phyloP scores from a whole-genome alignment of 1,139 yeast species.

The Hemisphaericaspora xylofermentans region DNA sequence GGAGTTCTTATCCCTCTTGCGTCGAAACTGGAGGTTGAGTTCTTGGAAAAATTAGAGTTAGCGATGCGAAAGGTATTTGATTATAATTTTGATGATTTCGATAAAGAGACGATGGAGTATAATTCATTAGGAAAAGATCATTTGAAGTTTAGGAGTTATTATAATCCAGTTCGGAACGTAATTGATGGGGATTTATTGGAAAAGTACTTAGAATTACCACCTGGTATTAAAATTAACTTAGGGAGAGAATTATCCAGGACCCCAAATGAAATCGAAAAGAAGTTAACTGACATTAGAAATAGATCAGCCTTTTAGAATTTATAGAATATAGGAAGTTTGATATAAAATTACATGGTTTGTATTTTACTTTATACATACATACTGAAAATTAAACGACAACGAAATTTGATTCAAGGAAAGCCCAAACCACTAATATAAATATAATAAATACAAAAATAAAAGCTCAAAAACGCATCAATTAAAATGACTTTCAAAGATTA shows the following conservation, averaged over 20 bases:
- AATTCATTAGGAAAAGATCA: constrained; percentile 66
- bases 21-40: constrained; percentile 60
- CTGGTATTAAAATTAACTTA: constrained; percentile 42
- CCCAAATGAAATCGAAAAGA: constrained; percentile 59
- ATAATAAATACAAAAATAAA: neutral
- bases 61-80: constrained; percentile 40
- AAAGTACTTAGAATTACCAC: constrained; percentile 39
- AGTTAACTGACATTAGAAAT: constrained; percentile 58
- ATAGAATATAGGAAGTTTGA: neutral
- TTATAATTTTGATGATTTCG: constrained; percentile 30
- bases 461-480: neutral
- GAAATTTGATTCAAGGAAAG: too few species aligned
- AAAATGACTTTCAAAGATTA: neutral
- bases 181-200: constrained; percentile 91
- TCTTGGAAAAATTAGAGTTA: constrained; percentile 56
- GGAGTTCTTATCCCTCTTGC: constrained; percentile 72
- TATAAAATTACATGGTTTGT: neutral
- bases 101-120: constrained; percentile 19
- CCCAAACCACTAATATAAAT: neutral
- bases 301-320: constrained; percentile 39
- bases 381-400: neutral
- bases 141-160: constrained; percentile 68
- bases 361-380: neutral
- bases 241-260: constrained; percentile 56
- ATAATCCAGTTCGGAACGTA: constrained; percentile 71